These are phyloP conservation scores for Leptomonas seymouri DNA, from an alignment of 208 protist genomes.

Conservation along the genomic window DNA sequence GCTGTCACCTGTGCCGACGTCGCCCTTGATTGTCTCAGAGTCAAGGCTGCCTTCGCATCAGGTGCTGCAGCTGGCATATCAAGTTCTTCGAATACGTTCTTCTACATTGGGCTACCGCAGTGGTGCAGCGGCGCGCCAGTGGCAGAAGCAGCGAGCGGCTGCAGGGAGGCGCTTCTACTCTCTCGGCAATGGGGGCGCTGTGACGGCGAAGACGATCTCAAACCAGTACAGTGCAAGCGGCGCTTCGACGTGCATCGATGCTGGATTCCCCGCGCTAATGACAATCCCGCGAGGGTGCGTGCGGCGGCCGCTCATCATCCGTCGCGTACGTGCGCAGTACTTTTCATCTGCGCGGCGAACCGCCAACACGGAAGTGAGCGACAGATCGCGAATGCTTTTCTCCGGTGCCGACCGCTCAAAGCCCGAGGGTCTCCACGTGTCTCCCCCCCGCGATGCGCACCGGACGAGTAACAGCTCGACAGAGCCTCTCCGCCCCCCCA, in stretches of 20 bases:
- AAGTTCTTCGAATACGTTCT: slow-evolving; percentile 14
- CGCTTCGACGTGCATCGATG: background rate
- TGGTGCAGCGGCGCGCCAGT: background rate
- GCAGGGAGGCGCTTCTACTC: too few species aligned
- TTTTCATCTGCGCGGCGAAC: background rate
- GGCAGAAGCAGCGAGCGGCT: background rate
- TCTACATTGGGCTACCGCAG: background rate
- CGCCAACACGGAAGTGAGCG: background rate
- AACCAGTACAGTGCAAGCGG: background rate
- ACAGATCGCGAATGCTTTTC: background rate
- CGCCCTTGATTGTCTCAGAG: background rate
- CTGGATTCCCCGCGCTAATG: background rate
- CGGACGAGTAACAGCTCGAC: background rate
- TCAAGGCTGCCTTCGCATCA: background rate
- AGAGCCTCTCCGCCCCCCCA: background rate
- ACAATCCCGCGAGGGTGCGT: slow-evolving; percentile 7
- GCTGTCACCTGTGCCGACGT: background rate
- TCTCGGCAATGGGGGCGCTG: background rate
- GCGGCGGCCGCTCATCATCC: slow-evolving; percentile 6
- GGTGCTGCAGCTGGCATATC: slow-evolving; percentile 16
- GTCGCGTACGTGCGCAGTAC: background rate
- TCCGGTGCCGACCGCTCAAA: too few species aligned
- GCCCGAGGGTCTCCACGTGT: too few species aligned
- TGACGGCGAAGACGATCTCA: background rate
- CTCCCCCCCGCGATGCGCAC: background rate